A percentile compares a stretch with the other conserved stretches of the same genome.
phyloP scores from a whole-genome alignment of 2,329 filamentous ascomycete species.

The Aspergillus sp. region DNA sequence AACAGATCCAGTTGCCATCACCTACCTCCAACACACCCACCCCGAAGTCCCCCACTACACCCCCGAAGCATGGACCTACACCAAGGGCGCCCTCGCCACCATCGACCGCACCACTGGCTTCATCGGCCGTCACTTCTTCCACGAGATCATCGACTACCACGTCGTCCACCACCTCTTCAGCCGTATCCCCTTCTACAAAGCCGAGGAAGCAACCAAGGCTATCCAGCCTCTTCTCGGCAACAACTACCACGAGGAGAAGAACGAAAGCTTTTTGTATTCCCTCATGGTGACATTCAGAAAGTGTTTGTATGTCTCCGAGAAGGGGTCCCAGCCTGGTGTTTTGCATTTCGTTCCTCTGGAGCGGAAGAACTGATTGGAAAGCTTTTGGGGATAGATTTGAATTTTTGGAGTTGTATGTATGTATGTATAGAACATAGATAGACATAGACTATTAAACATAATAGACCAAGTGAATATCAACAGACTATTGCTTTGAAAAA shows the following conservation, averaged over 20 bases:
- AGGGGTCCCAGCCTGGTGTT: no score
- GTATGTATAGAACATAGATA: no score
- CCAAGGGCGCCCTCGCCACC: conserved; percentile 87
- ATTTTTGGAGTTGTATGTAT: no score
- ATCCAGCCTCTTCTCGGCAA: conserved; percentile 93
- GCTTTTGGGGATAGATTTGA: no score
- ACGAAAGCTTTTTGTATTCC: no score
- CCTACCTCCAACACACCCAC: conserved; percentile 95
- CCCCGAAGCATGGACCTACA: conserved; percentile 81
- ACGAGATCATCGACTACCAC: conserved; percentile 97
- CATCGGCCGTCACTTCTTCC: conserved; percentile 82
- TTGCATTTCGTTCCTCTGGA: no score
- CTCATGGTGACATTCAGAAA: no score
- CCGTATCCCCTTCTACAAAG: conserved; percentile 94
- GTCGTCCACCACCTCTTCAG: conserved; percentile 97
- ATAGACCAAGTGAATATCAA: no score
- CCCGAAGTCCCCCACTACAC: conserved; percentile 90
- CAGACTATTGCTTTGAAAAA: no score
- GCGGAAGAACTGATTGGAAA: no score
- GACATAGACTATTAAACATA: no score
- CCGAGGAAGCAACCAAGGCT: conserved; percentile 88
- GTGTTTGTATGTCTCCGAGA: no score
- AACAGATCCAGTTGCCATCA: conserved; percentile 72
- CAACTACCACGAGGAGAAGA: conserved; percentile 66
- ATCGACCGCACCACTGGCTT: conserved; percentile 98